phyloP scores from a whole-genome alignment of 176 grass and related monocot genomes.

The Themeda triandra region DNA sequence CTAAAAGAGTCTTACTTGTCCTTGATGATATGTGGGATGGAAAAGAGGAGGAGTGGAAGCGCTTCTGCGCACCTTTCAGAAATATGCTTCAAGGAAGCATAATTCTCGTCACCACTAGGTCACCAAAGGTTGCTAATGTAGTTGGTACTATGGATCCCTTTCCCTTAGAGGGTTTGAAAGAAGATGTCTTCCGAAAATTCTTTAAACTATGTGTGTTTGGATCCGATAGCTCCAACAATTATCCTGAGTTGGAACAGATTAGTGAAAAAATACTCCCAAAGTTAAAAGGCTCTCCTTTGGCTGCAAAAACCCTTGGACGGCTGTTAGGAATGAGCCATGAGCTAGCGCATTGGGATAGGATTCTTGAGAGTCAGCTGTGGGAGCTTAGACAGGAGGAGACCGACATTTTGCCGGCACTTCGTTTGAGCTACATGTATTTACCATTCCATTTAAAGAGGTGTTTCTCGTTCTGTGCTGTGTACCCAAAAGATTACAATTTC shows the following conservation, averaged over 20 bases:
- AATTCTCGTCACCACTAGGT: constrained; percentile 29
- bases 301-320: constrained; percentile 42
- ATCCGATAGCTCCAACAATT: neutral
- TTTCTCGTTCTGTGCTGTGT: constrained; percentile 41
- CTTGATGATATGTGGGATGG: no score
- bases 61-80: neutral
- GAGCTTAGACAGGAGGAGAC: neutral
- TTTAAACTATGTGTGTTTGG: constrained; percentile 21
- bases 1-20: no score
- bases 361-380: constrained; percentile 36
- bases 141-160: neutral
- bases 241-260: neutral
- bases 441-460: constrained; percentile 31
- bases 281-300: constrained; percentile 25
- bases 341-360: constrained; percentile 4
- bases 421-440: constrained; percentile 55
- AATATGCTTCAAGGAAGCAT: constrained; percentile 17
- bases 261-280: constrained; percentile 20
- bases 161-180: neutral
- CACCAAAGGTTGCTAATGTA: neutral
- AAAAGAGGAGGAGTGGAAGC: neutral
- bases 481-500: constrained; percentile 30
- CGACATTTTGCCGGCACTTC: constrained; percentile 36
- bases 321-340: neutral
- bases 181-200: neutral